A percentile compares a stretch with the other conserved stretches of the same genome.
phyloP scores from a whole-genome alignment of 2,329 filamentous ascomycete species.

The Hyphodiscus sp. region DNA sequence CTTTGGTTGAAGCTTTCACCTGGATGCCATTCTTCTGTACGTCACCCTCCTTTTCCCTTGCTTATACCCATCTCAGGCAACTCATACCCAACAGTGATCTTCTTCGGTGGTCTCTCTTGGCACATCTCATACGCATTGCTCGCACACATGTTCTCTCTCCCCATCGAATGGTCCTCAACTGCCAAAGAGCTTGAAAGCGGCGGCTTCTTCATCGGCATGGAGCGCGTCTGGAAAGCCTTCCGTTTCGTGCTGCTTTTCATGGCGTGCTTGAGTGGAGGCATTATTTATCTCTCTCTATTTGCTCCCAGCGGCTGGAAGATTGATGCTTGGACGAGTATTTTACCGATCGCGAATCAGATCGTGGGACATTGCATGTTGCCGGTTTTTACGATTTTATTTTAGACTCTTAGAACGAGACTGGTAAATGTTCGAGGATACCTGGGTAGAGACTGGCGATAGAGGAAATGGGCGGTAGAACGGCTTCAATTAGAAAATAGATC shows the following conservation, averaged over 20 bases:
- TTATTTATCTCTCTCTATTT: neutral
- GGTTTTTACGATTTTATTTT: neutral
- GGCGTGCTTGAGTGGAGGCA: neutral
- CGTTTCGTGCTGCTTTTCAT: neutral
- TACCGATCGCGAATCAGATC: neutral
- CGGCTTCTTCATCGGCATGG: neutral
- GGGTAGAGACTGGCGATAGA: neutral
- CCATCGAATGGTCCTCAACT: constrained; percentile 35
- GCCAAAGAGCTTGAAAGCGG: neutral
- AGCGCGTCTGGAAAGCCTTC: neutral
- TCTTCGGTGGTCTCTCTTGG: constrained; percentile 34
- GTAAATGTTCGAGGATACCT: too few relatives aligned
- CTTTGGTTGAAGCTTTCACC: neutral
- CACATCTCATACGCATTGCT: constrained; percentile 35
- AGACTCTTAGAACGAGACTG: neutral
- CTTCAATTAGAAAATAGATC: neutral
- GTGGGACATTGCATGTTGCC: neutral
- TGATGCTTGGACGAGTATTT: neutral
- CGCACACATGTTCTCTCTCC: constrained; percentile 34
- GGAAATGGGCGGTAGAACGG: neutral
- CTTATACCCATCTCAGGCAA: neutral
- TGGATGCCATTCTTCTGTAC: constrained; percentile 1
- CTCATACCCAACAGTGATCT: constrained; percentile 20
- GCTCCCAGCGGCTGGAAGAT: neutral
- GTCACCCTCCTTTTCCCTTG: neutral